These are phyloP conservation scores for Globisporangium alternatum DNA, from an alignment of 352 stramenopile species.

Conservation along the genomic window DNA sequence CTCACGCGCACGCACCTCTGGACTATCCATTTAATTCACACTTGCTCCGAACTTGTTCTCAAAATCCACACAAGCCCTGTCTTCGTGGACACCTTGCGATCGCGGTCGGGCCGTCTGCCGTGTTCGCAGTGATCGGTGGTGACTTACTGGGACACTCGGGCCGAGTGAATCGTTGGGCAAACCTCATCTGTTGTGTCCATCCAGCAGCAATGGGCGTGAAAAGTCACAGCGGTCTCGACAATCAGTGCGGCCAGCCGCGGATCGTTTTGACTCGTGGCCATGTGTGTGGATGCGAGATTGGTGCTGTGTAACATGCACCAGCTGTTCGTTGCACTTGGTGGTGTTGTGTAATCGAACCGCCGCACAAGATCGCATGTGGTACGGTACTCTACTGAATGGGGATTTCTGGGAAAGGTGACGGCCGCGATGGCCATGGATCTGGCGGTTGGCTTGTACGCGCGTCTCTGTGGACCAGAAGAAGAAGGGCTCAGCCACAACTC, in stretches of 20 bases:
- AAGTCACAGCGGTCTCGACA: not conserved
- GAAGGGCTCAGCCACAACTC: too few relatives aligned
- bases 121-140: not conserved
- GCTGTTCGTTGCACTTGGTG: not conserved
- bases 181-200: not conserved
- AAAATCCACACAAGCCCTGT: not conserved
- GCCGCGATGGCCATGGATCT: not conserved
- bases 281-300: not conserved
- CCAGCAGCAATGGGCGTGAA: not conserved
- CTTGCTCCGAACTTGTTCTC: not conserved
- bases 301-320: not conserved
- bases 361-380: not conserved
- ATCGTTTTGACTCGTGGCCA: not conserved
- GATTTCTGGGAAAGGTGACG: not conserved
- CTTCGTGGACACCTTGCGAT: conserved; percentile 10
- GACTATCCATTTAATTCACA: not conserved
- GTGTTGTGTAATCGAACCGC: not conserved
- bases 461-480: not conserved
- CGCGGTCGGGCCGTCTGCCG: not conserved
- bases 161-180: not conserved
- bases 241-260: not conserved
- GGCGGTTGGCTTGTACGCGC: not conserved
- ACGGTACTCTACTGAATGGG: too few relatives aligned
- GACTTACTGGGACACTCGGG: not conserved
- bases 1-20: not conserved